These are phyloP conservation scores for Alternaria brassicicola DNA, from an alignment of 2,329 filamentous ascomycete species.

Conservation along the genomic window DNA sequence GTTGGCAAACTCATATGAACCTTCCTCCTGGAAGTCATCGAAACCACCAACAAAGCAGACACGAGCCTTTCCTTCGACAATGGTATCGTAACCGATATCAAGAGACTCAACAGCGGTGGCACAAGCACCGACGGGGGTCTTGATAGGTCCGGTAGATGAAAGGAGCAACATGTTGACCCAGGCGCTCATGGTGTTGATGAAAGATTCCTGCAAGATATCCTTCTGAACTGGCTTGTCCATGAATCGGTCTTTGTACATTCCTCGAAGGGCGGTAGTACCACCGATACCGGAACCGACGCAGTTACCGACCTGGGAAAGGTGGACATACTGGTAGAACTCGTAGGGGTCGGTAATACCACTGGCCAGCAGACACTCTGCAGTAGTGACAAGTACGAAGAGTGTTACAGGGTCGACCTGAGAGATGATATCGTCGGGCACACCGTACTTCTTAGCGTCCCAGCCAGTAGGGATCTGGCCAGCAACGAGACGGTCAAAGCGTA, in stretches of 20 bases:
- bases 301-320: constrained; percentile 97
- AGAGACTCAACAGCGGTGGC: constrained; percentile 97
- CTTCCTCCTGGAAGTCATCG: constrained; percentile 98
- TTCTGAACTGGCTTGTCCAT: constrained; percentile 97
- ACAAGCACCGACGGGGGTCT: constrained; percentile 97
- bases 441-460: constrained; percentile 96
- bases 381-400: constrained; percentile 91
- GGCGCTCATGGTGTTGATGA: constrained; percentile 99
- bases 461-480: constrained; percentile 96
- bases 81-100: constrained; percentile 97
- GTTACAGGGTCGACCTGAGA: constrained; percentile 96
- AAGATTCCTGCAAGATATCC: constrained; percentile 98
- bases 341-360: constrained; percentile 98
- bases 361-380: constrained; percentile 86
- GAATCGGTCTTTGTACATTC: constrained; percentile 98
- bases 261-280: constrained; percentile 86
- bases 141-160: constrained; percentile 96
- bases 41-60: constrained; percentile 98
- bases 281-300: constrained; percentile 98
- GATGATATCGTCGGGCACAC: constrained; percentile 96
- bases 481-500: constrained; percentile 95
- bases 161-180: constrained; percentile 99
- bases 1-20: constrained; percentile 99
- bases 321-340: constrained; percentile 99
- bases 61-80: constrained; percentile 96